A percentile compares a stretch with the other conserved stretches of the same genome.
phyloP scores from a whole-genome alignment of 1,284 basidiomycete species.

The Ustilago crameri region DNA sequence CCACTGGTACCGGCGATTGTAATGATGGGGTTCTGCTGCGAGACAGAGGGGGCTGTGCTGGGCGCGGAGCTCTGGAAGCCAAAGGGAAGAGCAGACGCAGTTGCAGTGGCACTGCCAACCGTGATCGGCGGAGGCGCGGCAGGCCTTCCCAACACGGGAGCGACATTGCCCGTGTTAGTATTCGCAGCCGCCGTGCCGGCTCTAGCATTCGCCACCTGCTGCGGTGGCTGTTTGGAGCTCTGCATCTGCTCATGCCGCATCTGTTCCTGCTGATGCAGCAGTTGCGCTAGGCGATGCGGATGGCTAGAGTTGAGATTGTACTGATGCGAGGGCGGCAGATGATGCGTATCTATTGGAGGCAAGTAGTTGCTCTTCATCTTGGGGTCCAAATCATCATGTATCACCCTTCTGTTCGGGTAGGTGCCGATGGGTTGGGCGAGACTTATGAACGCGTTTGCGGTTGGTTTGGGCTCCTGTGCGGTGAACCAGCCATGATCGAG shows the following conservation, averaged over 20 bases:
- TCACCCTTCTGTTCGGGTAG: constrained; percentile 71
- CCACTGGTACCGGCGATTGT: constrained; percentile 15
- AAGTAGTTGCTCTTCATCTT: constrained; percentile 62
- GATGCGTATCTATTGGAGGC: constrained; percentile 39
- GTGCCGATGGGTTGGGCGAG: constrained; percentile 69
- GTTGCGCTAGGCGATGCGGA: constrained; percentile 23
- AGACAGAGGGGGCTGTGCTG: constrained; percentile 7
- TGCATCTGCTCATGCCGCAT: constrained; percentile 30
- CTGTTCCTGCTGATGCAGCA: constrained; percentile 33
- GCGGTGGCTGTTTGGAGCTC: not conserved
- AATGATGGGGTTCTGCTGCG: constrained; percentile 12
- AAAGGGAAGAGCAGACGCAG: not conserved
- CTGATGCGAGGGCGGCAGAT: constrained; percentile 19
- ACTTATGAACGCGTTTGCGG: constrained; percentile 63
- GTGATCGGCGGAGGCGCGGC: constrained; percentile 41
- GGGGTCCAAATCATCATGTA: constrained; percentile 72
- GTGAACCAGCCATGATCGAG: constrained; percentile 77
- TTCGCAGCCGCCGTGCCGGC: not conserved
- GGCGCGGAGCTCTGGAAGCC: constrained; percentile 10
- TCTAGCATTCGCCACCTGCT: constrained; percentile 3
- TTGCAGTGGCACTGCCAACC: constrained; percentile 12
- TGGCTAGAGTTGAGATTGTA: constrained; percentile 19
- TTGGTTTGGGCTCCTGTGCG: constrained; percentile 69
- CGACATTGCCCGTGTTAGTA: constrained; percentile 2
- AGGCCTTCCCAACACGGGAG: constrained; percentile 22